Evolutionary conservation across 768 basidiomycete species (phyloP), one percentile per base, ranked within the genome.

Genomic region (Tylopilus felleus): DNA sequence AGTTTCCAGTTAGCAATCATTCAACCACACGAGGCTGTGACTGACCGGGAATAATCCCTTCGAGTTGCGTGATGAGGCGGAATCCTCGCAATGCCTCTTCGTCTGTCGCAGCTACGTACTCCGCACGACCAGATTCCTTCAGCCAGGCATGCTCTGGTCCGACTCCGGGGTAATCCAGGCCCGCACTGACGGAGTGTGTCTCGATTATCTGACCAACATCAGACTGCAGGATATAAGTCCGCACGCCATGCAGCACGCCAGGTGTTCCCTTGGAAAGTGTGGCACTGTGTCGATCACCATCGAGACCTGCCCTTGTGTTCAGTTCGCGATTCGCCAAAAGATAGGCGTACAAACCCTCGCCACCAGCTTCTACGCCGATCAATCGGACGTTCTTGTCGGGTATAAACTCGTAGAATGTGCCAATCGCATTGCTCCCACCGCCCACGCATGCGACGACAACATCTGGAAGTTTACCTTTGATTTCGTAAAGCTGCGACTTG

Each of bases 61-160:
- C 96, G 19, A 85, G 74, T 69, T 98, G 93, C 1, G 93, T 98
- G 63, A 87, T 80, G 73, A 93, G 77, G 53, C 93, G 77, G 81
- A 99, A 98, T 1, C 93, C 97, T 38, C 93, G 81, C 27, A 98
- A 77, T 6, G 93, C 93, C 62, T 99, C 80, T 70, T 97, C 93
- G 65, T 99, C 97, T 5, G 90, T 97, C 9, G 95, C 96, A 14
- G 81, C 86, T 19, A 90, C 84, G 68, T 98, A 99, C 66, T 97
- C 93, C 0, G 93, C 97, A 55, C 97, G 79, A 17, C 90, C 90
- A 4, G 87, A 88, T 66, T 98, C 94, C 73, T 98, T 98, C 67
- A 99, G 76, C 88, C 91, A 97, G 43, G 96, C 89, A 67, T 98
- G 97, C 71, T 99, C 97, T 9, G 97, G 97, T 21, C 97, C 97